Evolutionary conservation across 169 alveolate genomes (phyloP).

Genomic region (Ichthyophthirius multifiliis): DNA sequence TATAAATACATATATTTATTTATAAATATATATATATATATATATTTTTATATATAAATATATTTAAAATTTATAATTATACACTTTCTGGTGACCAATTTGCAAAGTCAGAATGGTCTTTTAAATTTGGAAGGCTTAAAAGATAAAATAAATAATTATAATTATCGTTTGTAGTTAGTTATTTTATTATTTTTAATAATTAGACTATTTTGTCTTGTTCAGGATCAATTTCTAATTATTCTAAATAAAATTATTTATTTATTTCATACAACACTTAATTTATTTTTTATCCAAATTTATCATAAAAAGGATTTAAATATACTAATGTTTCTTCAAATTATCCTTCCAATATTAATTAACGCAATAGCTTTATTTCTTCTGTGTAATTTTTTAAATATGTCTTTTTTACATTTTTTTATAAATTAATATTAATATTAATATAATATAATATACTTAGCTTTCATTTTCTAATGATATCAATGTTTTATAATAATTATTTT

Average conservation of each 20-base stretch:
- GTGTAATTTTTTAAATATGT: background rate
- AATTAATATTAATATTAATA: background rate
- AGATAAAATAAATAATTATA: background rate
- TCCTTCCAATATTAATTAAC: background rate
- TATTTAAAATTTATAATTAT: background rate
- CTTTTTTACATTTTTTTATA: background rate
- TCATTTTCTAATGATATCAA: background rate
- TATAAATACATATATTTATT: too few relatives aligned
- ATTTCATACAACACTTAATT: background rate
- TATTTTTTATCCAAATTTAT: background rate
- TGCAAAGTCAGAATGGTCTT: background rate
- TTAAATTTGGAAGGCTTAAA: background rate
- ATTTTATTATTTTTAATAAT: background rate
- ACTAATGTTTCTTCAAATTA: background rate
- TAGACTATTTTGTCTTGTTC: background rate
- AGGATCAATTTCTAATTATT: background rate
- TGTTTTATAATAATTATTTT: background rate
- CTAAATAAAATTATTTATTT: background rate
- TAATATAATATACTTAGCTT: background rate
- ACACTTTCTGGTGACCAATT: slow-evolving; percentile 1
- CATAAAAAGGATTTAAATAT: background rate
- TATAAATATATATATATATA: background rate
- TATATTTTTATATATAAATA: background rate
- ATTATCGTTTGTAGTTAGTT: background rate
- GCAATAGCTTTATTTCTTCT: background rate